Conservation (phyloP, 345 rosid genomes). For the Luvunga scandens region DNA sequence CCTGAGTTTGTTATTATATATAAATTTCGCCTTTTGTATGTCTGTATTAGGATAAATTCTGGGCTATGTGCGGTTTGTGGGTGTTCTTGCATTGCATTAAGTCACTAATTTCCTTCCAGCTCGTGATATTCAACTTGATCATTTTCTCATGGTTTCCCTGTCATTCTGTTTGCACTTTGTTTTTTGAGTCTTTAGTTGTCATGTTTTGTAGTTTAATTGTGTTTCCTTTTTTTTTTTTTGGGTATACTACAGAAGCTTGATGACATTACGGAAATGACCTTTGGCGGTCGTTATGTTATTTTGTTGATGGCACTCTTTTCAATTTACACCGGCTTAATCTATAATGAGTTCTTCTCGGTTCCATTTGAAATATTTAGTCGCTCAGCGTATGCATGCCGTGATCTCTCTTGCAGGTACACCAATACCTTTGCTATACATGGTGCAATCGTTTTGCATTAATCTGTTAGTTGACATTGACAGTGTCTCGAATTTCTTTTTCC, state of each 20-base stretch:
- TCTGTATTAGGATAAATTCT: background rate
- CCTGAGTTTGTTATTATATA: background rate
- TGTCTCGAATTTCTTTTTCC: constrained; percentile 19
- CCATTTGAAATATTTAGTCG: constrained; percentile 82
- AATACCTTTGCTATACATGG: constrained; percentile 4
- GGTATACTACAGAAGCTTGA: constrained; percentile 76
- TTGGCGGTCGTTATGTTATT: constrained; percentile 97
- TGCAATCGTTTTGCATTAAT: background rate
- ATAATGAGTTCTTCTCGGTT: constrained; percentile 96
- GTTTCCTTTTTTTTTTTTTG: constrained; percentile 15
- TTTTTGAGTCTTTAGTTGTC: background rate
- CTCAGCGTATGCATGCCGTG: constrained; percentile 96
- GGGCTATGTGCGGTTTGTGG: background rate
- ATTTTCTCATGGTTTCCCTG: background rate
- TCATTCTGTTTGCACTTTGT: background rate
- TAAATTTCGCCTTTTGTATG: background rate
- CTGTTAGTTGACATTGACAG: background rate
- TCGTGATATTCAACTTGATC: background rate
- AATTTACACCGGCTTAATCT: constrained; percentile 87
- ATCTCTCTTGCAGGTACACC: constrained; percentile 76
- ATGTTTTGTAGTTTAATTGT: background rate
- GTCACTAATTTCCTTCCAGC: background rate
- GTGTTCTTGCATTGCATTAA: background rate
- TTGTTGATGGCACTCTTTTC: constrained; percentile 94
- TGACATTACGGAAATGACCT: constrained; percentile 93